Conservation (phyloP, 2,329 filamentous ascomycete species). For the Diplodia seriata region DNA sequence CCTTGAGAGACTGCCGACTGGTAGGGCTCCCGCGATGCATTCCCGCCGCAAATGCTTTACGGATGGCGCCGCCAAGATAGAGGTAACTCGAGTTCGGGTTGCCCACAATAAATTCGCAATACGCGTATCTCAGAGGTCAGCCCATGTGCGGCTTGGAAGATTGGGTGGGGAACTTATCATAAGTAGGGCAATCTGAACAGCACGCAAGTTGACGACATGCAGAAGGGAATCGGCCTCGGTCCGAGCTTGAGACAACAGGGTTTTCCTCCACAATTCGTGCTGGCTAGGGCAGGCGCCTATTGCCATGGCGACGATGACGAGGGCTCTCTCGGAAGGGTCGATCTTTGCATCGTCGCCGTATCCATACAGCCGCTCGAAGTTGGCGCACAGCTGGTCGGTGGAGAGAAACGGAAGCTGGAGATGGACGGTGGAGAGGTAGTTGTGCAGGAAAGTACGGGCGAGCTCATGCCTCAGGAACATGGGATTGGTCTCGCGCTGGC, state of each 20-base stretch:
- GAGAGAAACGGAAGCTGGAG: constrained; percentile 22
- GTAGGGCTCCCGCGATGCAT: constrained; percentile 27
- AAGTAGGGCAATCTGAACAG: constrained; percentile 26
- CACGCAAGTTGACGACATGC: constrained; percentile 29
- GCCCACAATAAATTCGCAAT: constrained; percentile 31
- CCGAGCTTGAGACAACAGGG: constrained; percentile 20
- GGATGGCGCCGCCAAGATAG: constrained; percentile 26
- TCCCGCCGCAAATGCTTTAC: constrained; percentile 30
- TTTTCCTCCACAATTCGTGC: constrained; percentile 25
- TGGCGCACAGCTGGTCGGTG: constrained; percentile 22
- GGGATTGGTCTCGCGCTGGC: constrained; percentile 29
- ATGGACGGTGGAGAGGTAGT: constrained; percentile 25
- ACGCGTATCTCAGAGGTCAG: constrained; percentile 11
- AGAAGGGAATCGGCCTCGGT: constrained; percentile 23
- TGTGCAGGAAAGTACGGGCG: constrained; percentile 29
- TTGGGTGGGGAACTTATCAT: constrained; percentile 26
- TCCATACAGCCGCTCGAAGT: constrained; percentile 31
- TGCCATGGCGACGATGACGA: constrained; percentile 30
- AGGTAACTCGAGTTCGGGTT: constrained; percentile 30
- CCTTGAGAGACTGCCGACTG: constrained; percentile 13
- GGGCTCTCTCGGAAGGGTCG: constrained; percentile 27
- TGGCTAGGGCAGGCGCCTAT: constrained; percentile 29
- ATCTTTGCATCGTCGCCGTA: constrained; percentile 25
- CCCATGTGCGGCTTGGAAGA: no score
- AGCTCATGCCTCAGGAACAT: constrained; percentile 30